These are phyloP conservation scores for Sporothrix phasma DNA, from an alignment of 2,329 filamentous ascomycete genomes.

Conservation along the genomic window DNA sequence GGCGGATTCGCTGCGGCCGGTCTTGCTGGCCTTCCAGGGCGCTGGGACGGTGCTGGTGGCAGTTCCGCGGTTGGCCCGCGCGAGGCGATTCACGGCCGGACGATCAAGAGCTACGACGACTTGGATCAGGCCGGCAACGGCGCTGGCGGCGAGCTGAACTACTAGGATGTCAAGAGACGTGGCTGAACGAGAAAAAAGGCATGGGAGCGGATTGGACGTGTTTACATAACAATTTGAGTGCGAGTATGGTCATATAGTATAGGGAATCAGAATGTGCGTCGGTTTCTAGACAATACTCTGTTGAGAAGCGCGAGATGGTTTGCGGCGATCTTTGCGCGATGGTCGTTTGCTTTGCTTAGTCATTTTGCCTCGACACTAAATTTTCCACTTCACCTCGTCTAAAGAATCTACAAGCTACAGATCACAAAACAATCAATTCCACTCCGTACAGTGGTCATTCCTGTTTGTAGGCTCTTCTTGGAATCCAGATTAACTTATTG, in stretches of 20 bases:
- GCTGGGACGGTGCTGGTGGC: conserved; percentile 64
- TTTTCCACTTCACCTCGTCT: not conserved
- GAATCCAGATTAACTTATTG: too few relatives aligned
- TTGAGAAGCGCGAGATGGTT: too few relatives aligned
- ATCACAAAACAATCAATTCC: too few relatives aligned
- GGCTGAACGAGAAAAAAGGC: not conserved
- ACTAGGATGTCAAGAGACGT: conserved; percentile 40
- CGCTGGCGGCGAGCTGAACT: conserved; percentile 79
- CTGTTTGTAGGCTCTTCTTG: too few relatives aligned
- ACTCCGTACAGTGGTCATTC: too few relatives aligned
- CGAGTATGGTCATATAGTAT: not conserved
- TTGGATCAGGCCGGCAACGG: conserved; percentile 72
- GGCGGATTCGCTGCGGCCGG: conserved; percentile 37
- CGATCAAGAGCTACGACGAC: conserved; percentile 94
- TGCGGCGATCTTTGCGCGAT: too few relatives aligned
- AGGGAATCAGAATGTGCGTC: not conserved
- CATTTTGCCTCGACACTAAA: not conserved
- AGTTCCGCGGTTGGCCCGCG: conserved; percentile 71
- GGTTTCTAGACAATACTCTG: too few relatives aligned
- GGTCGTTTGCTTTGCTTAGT: not conserved
- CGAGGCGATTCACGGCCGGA: conserved; percentile 86
- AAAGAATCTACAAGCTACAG: too few relatives aligned
- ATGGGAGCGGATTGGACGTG: not conserved
- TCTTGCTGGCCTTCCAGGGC: conserved; percentile 37
- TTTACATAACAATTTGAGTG: not conserved